phyloP scores from a whole-genome alignment of 2,329 filamentous ascomycete species.

The Sporothrix brunneoviolacea region DNA sequence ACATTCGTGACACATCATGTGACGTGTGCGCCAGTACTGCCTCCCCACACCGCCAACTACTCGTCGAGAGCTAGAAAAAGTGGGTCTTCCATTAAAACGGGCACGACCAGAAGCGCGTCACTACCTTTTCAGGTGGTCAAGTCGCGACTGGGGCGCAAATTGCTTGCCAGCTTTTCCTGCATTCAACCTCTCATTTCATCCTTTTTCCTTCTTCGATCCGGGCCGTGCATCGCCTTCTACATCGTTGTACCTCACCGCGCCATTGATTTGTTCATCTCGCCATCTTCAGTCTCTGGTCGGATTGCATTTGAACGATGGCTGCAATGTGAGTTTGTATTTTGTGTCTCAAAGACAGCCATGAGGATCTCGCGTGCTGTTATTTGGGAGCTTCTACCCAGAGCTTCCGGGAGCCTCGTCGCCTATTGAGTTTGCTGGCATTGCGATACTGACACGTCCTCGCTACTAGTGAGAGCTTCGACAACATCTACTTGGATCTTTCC shows the following conservation, averaged over 20 bases:
- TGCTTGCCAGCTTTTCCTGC: background rate
- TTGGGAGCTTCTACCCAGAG: too few species aligned
- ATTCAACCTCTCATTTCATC: background rate
- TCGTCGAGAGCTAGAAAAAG: too few species aligned
- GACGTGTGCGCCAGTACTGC: too few species aligned
- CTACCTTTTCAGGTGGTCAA: background rate
- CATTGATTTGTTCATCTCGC: background rate
- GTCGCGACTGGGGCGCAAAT: constrained; percentile 10
- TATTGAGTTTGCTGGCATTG: too few species aligned
- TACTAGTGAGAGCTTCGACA: constrained; percentile 82
- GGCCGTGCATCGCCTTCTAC: background rate
- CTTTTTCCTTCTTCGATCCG: background rate
- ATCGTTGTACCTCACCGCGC: background rate
- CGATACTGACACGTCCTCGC: background rate
- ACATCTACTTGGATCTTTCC: constrained; percentile 92
- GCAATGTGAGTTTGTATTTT: constrained; percentile 9
- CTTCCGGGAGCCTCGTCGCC: too few species aligned
- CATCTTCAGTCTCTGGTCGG: background rate
- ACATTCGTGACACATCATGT: too few species aligned
- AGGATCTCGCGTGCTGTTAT: too few species aligned
- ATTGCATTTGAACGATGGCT: constrained; percentile 10
- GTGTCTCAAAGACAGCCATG: background rate
- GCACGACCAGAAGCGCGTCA: constrained; percentile 4
- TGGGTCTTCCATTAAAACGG: constrained; percentile 10
- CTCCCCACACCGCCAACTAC: background rate